Base-by-base conservation (phyloP, 2,329 filamentous ascomycete species). In the Cadophora luteo-olivacea region DNA sequence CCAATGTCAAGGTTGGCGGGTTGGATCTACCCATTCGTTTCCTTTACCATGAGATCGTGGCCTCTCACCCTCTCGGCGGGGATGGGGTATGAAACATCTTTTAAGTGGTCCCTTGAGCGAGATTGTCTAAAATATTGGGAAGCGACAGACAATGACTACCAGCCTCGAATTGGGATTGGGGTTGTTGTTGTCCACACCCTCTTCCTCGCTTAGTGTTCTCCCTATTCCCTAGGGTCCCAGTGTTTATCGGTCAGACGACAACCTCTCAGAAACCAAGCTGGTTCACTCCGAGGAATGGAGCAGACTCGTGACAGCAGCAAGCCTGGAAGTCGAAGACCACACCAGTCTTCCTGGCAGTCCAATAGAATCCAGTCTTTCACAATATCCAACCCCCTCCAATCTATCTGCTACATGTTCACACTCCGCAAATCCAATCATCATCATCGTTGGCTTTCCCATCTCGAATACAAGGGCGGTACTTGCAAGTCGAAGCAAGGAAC, bases 391-490 rank as follows among this genome's bases (percentile, higher is more conserved):
- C 41, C 41, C n/a, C 12, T 49, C n/a, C 9, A 41, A 33, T 41
- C n/a, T 25, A 41, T 60, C 33, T 41, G 19, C 32, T 12, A 58
- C 33, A 38, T 24, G 3, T 14, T 41, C 55, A 54, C 51, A 54
- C 16, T 2, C 9, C 25, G 11, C 24, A 54, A 3, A 41, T 22
- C 11, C 19, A 22, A 49, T 22, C 19, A 49, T 22, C 45, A 49
- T 22, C 45, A 8, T 49, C 45, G 19, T 24, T 41, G 7, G 8
- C 55, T 25, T 11, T 41, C 19, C 11, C 19, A 60, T 41, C 55
- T 57, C 33, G 55, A n/a, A 60, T 54, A 32, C 33, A 38, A 60
- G 33, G n/a, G 11, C 55, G 55, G 55, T 60, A 60, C 55, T 60
- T 25, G 55, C 9, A 41, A 22, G 33, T 33, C 19, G 19, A 60